Percentiles rank a stretch among this genome's conserved stretches.
Conservation (phyloP, 2,329 filamentous ascomycete species). For the Pseudogymnoascus sp. region DNA sequence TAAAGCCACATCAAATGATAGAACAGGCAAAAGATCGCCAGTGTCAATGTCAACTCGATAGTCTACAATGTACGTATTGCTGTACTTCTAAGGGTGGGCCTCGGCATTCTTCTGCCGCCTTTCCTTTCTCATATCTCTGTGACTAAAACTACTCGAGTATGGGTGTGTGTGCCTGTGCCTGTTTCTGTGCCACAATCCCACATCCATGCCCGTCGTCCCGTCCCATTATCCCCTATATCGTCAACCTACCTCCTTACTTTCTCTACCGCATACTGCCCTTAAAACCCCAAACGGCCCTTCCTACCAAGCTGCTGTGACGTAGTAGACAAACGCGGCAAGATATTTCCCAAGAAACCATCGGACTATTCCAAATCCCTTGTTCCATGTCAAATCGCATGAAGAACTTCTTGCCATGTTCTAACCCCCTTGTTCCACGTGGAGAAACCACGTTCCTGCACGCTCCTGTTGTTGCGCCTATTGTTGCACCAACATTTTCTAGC, state of each 20-base stretch:
- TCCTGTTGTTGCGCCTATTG: background rate
- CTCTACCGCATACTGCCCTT: background rate
- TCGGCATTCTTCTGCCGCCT: background rate
- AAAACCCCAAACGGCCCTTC: background rate
- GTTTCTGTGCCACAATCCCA: background rate
- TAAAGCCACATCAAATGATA: background rate
- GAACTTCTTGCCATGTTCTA: background rate
- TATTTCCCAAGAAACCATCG: no score
- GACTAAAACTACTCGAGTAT: background rate
- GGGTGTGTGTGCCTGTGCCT: background rate
- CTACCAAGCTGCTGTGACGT: background rate
- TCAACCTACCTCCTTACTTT: background rate
- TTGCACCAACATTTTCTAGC: background rate
- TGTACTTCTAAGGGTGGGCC: background rate
- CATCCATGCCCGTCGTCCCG: background rate
- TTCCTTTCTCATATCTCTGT: background rate
- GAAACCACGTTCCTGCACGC: background rate
- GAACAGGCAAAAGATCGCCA: background rate
- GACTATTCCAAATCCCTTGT: background rate
- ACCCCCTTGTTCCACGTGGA: constrained; percentile 1
- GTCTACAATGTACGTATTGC: background rate
- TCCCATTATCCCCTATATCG: background rate
- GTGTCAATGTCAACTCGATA: background rate
- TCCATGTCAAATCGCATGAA: constrained; percentile 2
- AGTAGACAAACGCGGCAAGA: background rate